Base-by-base conservation (phyloP, 1,284 basidiomycete genomes). In the Apiotrichum gamsii region DNA sequence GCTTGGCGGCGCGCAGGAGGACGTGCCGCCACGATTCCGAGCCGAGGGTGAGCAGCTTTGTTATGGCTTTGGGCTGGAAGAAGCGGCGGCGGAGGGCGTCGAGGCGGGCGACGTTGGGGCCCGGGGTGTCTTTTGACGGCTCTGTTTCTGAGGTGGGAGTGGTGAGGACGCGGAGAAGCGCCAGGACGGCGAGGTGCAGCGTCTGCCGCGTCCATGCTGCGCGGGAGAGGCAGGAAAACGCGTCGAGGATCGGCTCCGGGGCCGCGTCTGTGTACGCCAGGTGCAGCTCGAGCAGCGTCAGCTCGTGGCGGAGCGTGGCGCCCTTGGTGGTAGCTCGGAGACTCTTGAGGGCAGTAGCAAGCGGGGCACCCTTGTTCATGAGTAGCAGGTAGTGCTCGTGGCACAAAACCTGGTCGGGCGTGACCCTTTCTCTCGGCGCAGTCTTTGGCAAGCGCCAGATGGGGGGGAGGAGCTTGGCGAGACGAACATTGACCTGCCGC, bases 21-120 rank as follows among this genome's bases (percentile, higher is more conserved):
- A 65, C 29, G 18, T 56, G 52, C 8, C 60, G 56, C 45, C 52
- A 61, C 14, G 62, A 61, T 34, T 62, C 60, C 4, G 55, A 52
- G 2, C 58, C 59, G 2, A 60, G 59, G 41, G 43, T 28, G 15
- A 42, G 43, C n/a, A n/a, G n/a, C n/a, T n/a, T n/a, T n/a, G n/a
- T n/a, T n/a, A n/a, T n/a, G n/a, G n/a, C n/a, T n/a, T n/a, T n/a
- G n/a, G n/a, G n/a, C n/a, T n/a, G n/a, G 10, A 43, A 36, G 23
- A 52, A 10, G 18, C 47, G 35, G 8, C n/a, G 32, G 9, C 32
- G 24, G 24, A 36, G 18, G 25, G 24, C 23, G n/a, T 30, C 16
- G n/a, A 43, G 29, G 31, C 15, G 19, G 28, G 16, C 3, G 6
- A 38, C 14, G 2, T 40, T 32, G 35, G n/a, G 5, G 36, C 21